Evolutionary conservation across 257 asterid genomes (phyloP).

Genomic region (Sherardia arvensis): DNA sequence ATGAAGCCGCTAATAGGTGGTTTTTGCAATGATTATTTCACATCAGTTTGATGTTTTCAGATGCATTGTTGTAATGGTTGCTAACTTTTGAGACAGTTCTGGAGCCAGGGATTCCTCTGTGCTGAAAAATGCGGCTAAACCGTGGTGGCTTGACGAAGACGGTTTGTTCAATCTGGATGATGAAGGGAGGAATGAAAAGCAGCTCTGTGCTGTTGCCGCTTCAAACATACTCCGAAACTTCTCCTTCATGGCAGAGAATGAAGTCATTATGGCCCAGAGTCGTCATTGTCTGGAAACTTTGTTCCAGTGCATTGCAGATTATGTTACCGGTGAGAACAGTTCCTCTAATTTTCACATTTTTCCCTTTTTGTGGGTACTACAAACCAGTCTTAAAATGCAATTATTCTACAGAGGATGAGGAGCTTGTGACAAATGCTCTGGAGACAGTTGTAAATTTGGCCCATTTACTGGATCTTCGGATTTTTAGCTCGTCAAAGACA

Average conservation of each 20-base stretch:
- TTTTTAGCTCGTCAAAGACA: conserved; percentile 84
- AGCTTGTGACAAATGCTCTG: conserved; percentile 82
- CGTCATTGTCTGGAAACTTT: conserved; percentile 91
- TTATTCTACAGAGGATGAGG: conserved; percentile 76
- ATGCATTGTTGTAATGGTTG: conserved; percentile 10
- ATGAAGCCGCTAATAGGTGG: conserved; percentile 60
- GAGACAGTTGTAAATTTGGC: conserved; percentile 91
- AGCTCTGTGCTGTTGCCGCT: conserved; percentile 90
- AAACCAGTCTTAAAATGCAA: background rate
- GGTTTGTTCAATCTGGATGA: conserved; percentile 88
- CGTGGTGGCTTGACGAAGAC: conserved; percentile 98
- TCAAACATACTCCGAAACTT: conserved; percentile 87
- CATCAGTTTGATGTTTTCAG: conserved; percentile 6
- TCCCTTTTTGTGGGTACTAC: background rate
- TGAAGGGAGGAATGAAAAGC: conserved; percentile 89
- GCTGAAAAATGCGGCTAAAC: conserved; percentile 39
- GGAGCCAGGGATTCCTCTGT: conserved; percentile 56
- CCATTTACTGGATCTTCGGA: conserved; percentile 79
- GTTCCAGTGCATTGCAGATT: conserved; percentile 87
- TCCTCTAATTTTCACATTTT: background rate
- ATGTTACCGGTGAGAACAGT: conserved; percentile 56
- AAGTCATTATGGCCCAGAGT: conserved; percentile 86
- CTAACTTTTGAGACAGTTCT: conserved; percentile 35
- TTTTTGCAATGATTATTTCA: background rate
- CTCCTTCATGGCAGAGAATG: conserved; percentile 97